Percentiles rank a stretch among this genome's conserved stretches.
Evolutionary conservation across 2,329 filamentous ascomycete species (phyloP).

Genomic region (Thelonectria blattea): DNA sequence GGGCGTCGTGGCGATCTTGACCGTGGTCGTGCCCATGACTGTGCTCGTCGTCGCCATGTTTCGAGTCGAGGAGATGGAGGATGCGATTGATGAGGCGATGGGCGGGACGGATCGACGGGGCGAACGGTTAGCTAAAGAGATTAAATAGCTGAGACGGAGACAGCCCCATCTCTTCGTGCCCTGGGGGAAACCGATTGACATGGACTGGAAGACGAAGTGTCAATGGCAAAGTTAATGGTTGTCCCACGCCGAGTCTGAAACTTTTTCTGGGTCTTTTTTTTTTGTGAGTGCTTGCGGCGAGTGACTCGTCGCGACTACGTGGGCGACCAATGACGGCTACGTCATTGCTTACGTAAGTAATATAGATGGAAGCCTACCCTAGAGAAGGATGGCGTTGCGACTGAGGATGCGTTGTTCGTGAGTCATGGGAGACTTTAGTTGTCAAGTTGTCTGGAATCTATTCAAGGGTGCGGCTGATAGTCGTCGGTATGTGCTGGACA

Average conservation of each 20-base stretch:
- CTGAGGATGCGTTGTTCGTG: not conserved
- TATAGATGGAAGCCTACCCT: conserved; percentile 6
- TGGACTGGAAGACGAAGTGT: conserved; percentile 1
- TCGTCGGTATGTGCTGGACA: no score
- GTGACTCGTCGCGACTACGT: conserved; percentile 9
- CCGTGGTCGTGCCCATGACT: conserved; percentile 56
- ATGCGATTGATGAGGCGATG: not conserved
- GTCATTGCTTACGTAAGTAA: conserved; percentile 18
- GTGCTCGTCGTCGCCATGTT: conserved; percentile 57
- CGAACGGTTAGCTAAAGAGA: conserved; percentile 21
- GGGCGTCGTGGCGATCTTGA: conserved; percentile 80
- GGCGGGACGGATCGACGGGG: not conserved
- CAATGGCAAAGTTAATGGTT: not conserved
- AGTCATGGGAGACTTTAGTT: not conserved
- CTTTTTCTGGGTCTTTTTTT: conserved; percentile 14
- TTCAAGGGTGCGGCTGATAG: no score
- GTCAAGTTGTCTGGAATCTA: no score
- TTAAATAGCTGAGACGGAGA: conserved; percentile 28
- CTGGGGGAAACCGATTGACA: conserved; percentile 8
- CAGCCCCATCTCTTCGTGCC: conserved; percentile 41
- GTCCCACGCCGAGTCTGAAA: not conserved
- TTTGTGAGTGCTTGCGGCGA: conserved; percentile 17
- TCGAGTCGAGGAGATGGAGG: not conserved
- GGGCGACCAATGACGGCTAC: conserved; percentile 17
- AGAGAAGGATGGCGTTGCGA: not conserved